Evolutionary conservation across 1,284 basidiomycete genomes (phyloP).

Genomic region (Ustilago crameri): DNA sequence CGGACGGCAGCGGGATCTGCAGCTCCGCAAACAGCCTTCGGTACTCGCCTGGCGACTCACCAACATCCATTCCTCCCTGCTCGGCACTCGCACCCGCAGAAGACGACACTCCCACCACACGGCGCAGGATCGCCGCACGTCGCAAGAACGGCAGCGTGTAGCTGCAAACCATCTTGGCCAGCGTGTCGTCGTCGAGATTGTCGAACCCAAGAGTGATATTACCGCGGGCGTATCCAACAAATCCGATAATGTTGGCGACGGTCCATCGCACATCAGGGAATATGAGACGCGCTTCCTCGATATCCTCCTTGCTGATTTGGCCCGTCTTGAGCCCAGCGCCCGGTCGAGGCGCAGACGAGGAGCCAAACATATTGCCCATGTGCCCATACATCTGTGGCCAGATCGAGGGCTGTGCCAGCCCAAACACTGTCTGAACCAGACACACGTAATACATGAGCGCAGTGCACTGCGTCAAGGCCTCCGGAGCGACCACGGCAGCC

Average conservation of each 20-base stretch:
- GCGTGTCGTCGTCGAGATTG: slow-evolving; percentile 61
- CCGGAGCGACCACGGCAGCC: slow-evolving; percentile 60
- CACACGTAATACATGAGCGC: slow-evolving; percentile 66
- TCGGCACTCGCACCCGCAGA: not conserved
- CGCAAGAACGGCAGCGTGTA: slow-evolving; percentile 95
- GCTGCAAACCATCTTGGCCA: slow-evolving; percentile 86
- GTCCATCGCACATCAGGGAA: slow-evolving; percentile 67
- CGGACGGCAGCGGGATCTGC: slow-evolving; percentile 55
- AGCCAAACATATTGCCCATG: slow-evolving; percentile 33
- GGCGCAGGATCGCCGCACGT: slow-evolving; percentile 84
- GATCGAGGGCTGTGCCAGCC: slow-evolving; percentile 64
- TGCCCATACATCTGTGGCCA: slow-evolving; percentile 58
- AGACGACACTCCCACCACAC: slow-evolving; percentile 72
- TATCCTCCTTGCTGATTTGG: slow-evolving; percentile 38
- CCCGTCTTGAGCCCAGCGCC: slow-evolving; percentile 40
- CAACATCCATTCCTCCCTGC: slow-evolving; percentile 16
- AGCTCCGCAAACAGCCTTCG: slow-evolving; percentile 52
- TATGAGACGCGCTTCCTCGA: slow-evolving; percentile 48
- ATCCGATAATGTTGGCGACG: slow-evolving; percentile 63
- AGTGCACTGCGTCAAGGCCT: slow-evolving; percentile 61
- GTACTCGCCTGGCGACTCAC: slow-evolving; percentile 55
- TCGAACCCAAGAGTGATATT: slow-evolving; percentile 68
- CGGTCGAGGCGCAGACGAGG: slow-evolving; percentile 23
- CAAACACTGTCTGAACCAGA: slow-evolving; percentile 65
- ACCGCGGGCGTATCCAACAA: slow-evolving; percentile 66